Conservation (phyloP, 257 asterid species). For the Linaria vulgaris region DNA sequence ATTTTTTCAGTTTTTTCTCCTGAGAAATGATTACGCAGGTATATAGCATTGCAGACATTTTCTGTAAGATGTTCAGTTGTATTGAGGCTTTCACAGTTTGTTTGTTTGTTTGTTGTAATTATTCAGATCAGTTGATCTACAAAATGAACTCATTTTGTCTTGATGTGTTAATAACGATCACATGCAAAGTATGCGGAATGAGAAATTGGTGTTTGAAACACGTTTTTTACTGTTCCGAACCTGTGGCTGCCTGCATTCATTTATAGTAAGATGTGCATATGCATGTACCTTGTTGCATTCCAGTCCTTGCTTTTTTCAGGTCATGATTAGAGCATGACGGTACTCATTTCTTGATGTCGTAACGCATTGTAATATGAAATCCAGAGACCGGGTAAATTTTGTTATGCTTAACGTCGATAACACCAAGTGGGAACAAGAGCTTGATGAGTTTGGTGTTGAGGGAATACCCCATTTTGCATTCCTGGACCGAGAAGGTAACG, state of each 20-base stretch:
- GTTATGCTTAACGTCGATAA: conserved; percentile 97
- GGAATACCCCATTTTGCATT: conserved; percentile 98
- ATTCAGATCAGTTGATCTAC: neutral
- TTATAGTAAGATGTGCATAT: neutral
- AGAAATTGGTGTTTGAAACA: neutral
- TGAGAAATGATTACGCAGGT: no score
- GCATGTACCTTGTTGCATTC: neutral
- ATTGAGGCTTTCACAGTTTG: no score
- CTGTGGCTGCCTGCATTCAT: neutral
- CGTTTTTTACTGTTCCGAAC: neutral
- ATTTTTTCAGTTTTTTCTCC: no score
- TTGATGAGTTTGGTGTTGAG: conserved; percentile 98
- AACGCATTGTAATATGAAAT: conserved; percentile 5
- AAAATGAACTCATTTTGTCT: no score
- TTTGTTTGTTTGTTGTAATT: neutral
- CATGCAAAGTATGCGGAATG: neutral
- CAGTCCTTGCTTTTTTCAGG: neutral
- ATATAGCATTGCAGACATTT: no score
- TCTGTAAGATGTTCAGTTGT: no score
- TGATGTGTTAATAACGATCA: neutral
- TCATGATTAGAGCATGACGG: neutral
- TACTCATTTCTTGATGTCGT: neutral
- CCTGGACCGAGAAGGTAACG: conserved; percentile 81
- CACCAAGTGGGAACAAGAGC: conserved; percentile 99
- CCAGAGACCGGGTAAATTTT: conserved; percentile 85